These are phyloP conservation scores for Pichia sp. DNA, from an alignment of 1,139 yeast genomes.

Conservation along the genomic window DNA sequence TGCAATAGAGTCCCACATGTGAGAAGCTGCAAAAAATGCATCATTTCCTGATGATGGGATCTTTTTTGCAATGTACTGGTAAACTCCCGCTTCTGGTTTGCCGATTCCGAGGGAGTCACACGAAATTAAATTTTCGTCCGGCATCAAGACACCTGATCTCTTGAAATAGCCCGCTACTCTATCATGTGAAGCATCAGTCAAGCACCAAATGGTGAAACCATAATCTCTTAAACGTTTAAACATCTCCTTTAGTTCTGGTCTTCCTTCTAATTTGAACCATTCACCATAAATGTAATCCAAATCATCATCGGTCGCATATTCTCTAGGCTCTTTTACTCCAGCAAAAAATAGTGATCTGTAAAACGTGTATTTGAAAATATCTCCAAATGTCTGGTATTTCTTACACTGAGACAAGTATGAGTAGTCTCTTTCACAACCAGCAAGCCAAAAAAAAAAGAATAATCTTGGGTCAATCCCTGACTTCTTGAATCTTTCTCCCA, in stretches of 20 bases:
- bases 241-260: conserved; percentile 28
- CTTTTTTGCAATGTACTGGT: conserved; percentile 25
- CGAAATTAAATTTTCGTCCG: conserved; percentile 25
- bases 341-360: conserved; percentile 26
- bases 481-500: conserved; percentile 24
- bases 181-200: conserved; percentile 27
- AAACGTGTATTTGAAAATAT: conserved; percentile 25
- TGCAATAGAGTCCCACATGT: conserved; percentile 30
- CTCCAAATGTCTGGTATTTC: conserved; percentile 23
- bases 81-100: conserved; percentile 28
- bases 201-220: conserved; percentile 28
- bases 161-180: conserved; percentile 27
- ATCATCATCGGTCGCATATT: conserved; percentile 25
- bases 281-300: conserved; percentile 22
- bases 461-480: conserved; percentile 23
- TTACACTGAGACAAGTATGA: conserved; percentile 26
- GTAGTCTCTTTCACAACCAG: conserved; percentile 30
- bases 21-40: conserved; percentile 27
- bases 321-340: conserved; percentile 26
- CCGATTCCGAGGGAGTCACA: conserved; percentile 30
- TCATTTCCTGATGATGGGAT: conserved; percentile 30
- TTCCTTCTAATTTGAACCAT: conserved; percentile 25
- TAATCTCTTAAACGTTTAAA: conserved; percentile 25
- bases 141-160: conserved; percentile 25
- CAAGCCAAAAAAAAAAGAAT: conserved; percentile 28